phyloP scores from a whole-genome alignment of 2,329 filamentous ascomycete genomes.

The Emmonsiellopsis sp. region DNA sequence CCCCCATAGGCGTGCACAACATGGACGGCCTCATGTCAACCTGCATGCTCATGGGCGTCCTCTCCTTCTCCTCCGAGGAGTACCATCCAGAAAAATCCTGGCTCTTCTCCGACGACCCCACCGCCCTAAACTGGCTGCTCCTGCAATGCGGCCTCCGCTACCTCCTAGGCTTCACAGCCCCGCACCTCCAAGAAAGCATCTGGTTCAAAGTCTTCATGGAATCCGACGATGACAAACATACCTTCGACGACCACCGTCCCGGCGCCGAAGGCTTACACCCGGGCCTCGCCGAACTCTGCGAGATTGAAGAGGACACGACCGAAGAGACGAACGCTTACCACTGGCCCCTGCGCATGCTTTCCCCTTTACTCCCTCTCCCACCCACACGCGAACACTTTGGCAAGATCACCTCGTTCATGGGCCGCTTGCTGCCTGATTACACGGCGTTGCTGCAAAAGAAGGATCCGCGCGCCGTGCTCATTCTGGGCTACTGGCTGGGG shows the following conservation, averaged over 20 bases:
- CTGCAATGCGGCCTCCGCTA: constrained; percentile 27
- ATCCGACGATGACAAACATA: constrained; percentile 13
- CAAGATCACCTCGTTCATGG: constrained; percentile 27
- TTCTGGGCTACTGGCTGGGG: constrained; percentile 29
- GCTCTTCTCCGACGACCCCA: constrained; percentile 25
- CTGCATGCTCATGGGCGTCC: constrained; percentile 28
- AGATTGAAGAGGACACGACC: constrained; percentile 21
- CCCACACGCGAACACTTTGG: constrained; percentile 14
- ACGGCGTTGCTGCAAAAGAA: constrained; percentile 21
- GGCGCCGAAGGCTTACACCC: constrained; percentile 22
- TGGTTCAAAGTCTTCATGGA: constrained; percentile 26
- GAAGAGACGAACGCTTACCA: constrained; percentile 26
- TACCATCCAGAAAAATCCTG: constrained; percentile 26
- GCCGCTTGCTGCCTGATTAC: constrained; percentile 22
- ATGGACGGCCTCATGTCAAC: constrained; percentile 31
- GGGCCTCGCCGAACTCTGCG: constrained; percentile 26
- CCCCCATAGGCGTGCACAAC: constrained; percentile 20
- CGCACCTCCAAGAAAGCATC: constrained; percentile 24
- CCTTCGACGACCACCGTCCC: constrained; percentile 21
- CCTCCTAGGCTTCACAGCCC: constrained; percentile 18
- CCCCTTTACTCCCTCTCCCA: constrained; percentile 22
- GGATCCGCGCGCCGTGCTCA: constrained; percentile 23
- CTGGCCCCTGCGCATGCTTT: constrained; percentile 28
- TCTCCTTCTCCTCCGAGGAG: constrained; percentile 24
- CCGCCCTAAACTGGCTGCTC: constrained; percentile 27